Evolutionary conservation across 176 grass and related monocot genomes (phyloP).

Genomic region (Metroxylon sagu): DNA sequence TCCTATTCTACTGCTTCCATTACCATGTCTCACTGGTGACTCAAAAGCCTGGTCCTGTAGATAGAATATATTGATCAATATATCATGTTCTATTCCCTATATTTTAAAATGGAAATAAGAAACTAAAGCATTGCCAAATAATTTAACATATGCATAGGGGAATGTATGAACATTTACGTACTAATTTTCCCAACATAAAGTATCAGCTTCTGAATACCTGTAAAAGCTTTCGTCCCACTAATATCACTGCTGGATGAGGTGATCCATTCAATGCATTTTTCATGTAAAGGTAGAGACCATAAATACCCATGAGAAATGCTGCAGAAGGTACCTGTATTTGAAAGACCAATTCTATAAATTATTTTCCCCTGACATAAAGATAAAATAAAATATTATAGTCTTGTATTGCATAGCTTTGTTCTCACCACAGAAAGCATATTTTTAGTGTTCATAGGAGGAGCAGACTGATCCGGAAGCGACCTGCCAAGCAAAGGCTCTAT

Average conservation of each 20-base stretch:
- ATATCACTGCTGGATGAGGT: conserved; percentile 50
- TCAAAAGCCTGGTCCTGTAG: not conserved
- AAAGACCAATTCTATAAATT: not conserved
- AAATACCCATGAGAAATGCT: conserved; percentile 37
- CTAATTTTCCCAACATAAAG: not conserved
- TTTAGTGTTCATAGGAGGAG: conserved; percentile 40
- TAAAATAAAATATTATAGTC: no score
- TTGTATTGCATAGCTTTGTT: no score
- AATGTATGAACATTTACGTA: no score
- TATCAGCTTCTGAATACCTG: conserved; percentile 38
- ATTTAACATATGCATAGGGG: no score
- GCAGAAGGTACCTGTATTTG: conserved; percentile 63
- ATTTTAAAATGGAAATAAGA: no score
- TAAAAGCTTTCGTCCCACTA: conserved; percentile 63
- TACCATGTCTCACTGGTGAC: conserved; percentile 4
- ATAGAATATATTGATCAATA: no score
- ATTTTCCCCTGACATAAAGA: no score
- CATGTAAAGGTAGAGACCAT: conserved; percentile 38
- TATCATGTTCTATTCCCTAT: no score
- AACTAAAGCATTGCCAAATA: no score
- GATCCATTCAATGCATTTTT: conserved; percentile 23
- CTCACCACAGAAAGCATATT: conserved; percentile 75
- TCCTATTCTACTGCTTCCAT: conserved; percentile 52
- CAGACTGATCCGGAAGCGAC: conserved; percentile 28
- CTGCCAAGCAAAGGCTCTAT: conserved; percentile 29